phyloP scores from a whole-genome alignment of 1,139 yeast species.

The Candida smagusa region DNA sequence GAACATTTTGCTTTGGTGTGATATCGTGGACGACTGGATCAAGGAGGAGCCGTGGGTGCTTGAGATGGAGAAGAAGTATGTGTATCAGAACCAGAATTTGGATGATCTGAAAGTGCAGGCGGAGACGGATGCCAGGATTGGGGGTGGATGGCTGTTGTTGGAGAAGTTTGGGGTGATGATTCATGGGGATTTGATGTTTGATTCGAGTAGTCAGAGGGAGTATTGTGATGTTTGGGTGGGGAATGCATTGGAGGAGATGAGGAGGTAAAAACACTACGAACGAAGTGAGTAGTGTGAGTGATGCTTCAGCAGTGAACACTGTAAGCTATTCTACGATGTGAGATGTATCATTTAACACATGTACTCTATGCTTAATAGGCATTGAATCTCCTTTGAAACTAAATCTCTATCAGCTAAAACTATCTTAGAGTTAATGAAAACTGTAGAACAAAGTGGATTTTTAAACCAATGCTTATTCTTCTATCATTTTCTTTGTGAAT shows the following conservation, averaged over 20 bases:
- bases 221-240: constrained; percentile 35
- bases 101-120: constrained; percentile 18
- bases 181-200: constrained; percentile 28
- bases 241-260: constrained; percentile 5
- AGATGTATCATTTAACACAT: too few relatives aligned
- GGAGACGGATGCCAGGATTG: constrained; percentile 31
- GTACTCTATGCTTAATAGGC: too few relatives aligned
- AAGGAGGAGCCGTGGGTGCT: constrained; percentile 54
- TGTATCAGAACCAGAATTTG: constrained; percentile 26
- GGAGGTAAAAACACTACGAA: too few relatives aligned
- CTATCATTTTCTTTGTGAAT: too few relatives aligned
- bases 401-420: too few relatives aligned
- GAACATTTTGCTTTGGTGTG: constrained; percentile 51
- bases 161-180: constrained; percentile 37
- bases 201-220: constrained; percentile 24
- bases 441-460: too few relatives aligned
- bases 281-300: too few relatives aligned
- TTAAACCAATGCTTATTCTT: too few relatives aligned
- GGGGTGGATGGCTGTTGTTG: constrained; percentile 30
- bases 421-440: too few relatives aligned
- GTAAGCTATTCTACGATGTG: too few relatives aligned
- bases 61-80: constrained; percentile 40
- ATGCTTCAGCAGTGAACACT: too few relatives aligned
- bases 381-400: too few relatives aligned
- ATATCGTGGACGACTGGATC: constrained; percentile 50